Evolutionary conservation across 2,329 filamentous ascomycete genomes (phyloP), one percentile per base, ranked within the genome.

Genomic region (Xylaria sp.): DNA sequence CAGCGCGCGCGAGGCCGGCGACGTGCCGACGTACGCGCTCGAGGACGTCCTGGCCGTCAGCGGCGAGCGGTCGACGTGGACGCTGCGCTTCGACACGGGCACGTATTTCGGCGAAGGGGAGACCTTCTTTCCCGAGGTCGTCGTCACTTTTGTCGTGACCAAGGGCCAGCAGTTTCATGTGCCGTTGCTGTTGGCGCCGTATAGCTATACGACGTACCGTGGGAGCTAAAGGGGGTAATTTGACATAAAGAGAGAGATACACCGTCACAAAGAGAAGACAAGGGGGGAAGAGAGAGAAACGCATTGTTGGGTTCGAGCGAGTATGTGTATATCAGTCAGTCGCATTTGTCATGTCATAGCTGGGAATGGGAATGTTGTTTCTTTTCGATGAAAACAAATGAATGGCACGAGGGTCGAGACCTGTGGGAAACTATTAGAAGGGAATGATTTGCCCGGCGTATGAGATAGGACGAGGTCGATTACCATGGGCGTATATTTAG

Each of bases 201-300:
- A 87, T 76, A 89, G 87, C 71, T 94, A 91, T 76, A 89, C 88
- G 47, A 93, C 90, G 8, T 94, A 94, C 75, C 79, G 90, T 52
- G 90, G 90, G 13, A 90, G 87, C 72, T 91, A 51, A 61, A 55
- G 3, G 37, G 9, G 37, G 37, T 42, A 42, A 37, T 42, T 42
- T 13, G 37, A 13, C 9, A 13, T 9, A 42, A 13, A 37, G 10
- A 37, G 35, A 5, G 37, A 42, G 8, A 42, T 30, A 30, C 23
- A 30, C 23, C 23, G 5, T 30, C 23, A 30, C 23, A 30, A 30
- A 30, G 23, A 30, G 23, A 30, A 4, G 5, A 4, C 4, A 30
- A 30, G 23, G 23, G 23, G 4, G 23, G 5, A 1, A 30, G 4
- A 30, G 23, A 30, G 5, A 30, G 23, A 30, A 30, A 30, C 4